These are phyloP conservation scores for Apiospora kogelbergensis DNA, from an alignment of 2,329 filamentous ascomycete species.

Conservation along the genomic window DNA sequence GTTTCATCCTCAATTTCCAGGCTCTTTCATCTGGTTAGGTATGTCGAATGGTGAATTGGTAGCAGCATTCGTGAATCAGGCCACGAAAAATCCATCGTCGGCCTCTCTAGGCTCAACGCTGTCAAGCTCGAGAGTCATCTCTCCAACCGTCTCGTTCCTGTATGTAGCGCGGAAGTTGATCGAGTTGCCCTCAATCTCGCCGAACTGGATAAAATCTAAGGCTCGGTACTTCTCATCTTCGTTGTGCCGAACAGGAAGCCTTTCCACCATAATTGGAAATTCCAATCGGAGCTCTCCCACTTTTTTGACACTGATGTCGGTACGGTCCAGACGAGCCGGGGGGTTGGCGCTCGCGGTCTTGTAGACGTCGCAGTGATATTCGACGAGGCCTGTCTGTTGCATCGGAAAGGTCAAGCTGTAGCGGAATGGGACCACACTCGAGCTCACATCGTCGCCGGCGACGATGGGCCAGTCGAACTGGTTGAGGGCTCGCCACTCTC, in stretches of 20 bases:
- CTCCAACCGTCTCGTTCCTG: neutral
- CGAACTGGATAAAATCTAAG: neutral
- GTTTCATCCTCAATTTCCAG: too few relatives aligned
- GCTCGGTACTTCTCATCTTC: neutral
- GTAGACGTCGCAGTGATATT: neutral
- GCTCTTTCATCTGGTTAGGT: neutral
- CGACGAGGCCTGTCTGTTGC: neutral
- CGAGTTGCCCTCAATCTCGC: neutral
- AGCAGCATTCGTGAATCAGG: neutral
- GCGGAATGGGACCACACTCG: fast-evolving
- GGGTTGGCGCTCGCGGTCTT: neutral
- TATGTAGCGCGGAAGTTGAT: neutral
- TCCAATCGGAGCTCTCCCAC: neutral
- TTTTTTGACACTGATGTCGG: too few relatives aligned
- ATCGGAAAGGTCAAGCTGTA: neutral
- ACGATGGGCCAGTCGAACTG: neutral
- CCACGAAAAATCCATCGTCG: neutral
- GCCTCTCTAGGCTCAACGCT: neutral
- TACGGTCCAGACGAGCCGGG: neutral
- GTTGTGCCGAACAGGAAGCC: neutral
- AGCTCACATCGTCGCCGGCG: neutral
- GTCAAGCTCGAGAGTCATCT: neutral
- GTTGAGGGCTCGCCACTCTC: neutral
- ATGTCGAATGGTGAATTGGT: neutral
- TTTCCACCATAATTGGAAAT: neutral